Evolutionary conservation across 192 early-diverging fungal species (phyloP), one percentile per base, ranked within the genome.

Genomic region (Thoreauomyces humboldtii): DNA sequence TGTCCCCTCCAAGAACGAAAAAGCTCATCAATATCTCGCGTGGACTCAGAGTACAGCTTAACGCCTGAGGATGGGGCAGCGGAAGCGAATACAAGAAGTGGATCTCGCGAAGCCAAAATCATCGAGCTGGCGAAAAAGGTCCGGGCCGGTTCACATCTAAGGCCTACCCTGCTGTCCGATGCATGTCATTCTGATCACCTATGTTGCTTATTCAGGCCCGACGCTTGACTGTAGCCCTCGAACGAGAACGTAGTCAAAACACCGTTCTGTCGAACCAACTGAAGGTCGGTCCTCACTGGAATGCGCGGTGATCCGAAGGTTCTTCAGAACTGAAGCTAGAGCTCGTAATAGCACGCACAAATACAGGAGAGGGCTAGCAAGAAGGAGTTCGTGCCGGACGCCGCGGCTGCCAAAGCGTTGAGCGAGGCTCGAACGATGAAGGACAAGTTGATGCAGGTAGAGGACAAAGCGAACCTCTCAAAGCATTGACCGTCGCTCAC

Each of bases 121-220:
- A 57, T 57, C 19, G 7, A 35, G 25, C 25, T 57, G 55, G 55
- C 55, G n/a, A 57, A 57, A 57, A 57, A 57, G 33, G 55, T 57
- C 22, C 19, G 55, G 6, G 15, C 24, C 50, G 7, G 31, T 7
- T 31, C 11, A 41, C 38, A 41, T 41, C 17, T 9, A 41, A 17
- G 17, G 38, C 9, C 9, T 41, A 9, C 11, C 11, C 38, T 12
- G 17, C 17, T 12, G 9, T 41, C 11, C 11, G 11, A 12, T 41
- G 9, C 11, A 41, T 41, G 9, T 9, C 11, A 17, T 17, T 41
- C 38, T 41, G 17, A 41, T 9, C 11, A 41, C 38, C 38, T 41
- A 12, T 41, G 9, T 2, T 33, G 55, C 15, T 7, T 19, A 7
- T 7, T 31, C 29, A 57, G 55, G 55, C 55, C 35, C 32, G 55